Percentiles rank a stretch among this genome's conserved stretches.
Conservation (phyloP, 495 filamentous ascomycete species). For the Elasticomyces elasticus region DNA sequence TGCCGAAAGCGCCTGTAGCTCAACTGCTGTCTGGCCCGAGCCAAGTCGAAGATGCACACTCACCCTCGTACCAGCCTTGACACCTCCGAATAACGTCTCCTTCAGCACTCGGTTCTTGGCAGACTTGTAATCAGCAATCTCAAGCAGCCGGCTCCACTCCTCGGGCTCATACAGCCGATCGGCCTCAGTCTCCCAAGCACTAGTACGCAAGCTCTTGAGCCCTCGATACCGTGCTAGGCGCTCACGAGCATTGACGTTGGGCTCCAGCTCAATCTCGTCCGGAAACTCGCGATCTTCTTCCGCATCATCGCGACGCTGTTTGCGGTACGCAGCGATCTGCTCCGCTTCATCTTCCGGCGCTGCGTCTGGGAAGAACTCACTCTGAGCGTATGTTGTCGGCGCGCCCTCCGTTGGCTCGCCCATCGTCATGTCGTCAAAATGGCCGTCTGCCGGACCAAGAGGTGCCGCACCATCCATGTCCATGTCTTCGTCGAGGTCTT, state of each 20-base stretch:
- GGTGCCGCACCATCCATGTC: slow-evolving; percentile 37
- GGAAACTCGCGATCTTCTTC: slow-evolving; percentile 90
- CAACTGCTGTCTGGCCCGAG: slow-evolving; percentile 31
- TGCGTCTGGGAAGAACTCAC: slow-evolving; percentile 82
- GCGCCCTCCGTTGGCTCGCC: slow-evolving; percentile 66
- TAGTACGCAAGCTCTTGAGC: slow-evolving; percentile 77
- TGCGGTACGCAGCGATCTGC: slow-evolving; percentile 68
- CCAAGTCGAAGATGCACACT: slow-evolving; percentile 56
- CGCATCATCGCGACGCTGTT: slow-evolving; percentile 63
- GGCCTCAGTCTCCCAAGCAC: slow-evolving; percentile 77
- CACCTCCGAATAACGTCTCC: slow-evolving; percentile 77
- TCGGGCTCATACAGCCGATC: slow-evolving; percentile 77
- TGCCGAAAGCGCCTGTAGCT: slow-evolving; percentile 50
- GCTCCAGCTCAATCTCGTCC: slow-evolving; percentile 90
- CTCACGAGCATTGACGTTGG: slow-evolving; percentile 76
- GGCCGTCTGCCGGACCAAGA: slow-evolving; percentile 64
- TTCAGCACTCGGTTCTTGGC: slow-evolving; percentile 62
- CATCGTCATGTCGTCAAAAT: slow-evolving; percentile 38
- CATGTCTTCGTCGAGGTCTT: slow-evolving; percentile 42
- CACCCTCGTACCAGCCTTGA: slow-evolving; percentile 71
- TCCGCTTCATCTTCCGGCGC: slow-evolving; percentile 77
- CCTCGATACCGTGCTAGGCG: slow-evolving; percentile 77
- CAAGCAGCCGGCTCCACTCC: slow-evolving; percentile 76
- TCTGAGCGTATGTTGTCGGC: slow-evolving; percentile 72
- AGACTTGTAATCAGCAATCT: slow-evolving; percentile 72